These are phyloP conservation scores for Myriosclerotinia curreyana DNA, from an alignment of 2,329 filamentous ascomycete species.

Conservation along the genomic window DNA sequence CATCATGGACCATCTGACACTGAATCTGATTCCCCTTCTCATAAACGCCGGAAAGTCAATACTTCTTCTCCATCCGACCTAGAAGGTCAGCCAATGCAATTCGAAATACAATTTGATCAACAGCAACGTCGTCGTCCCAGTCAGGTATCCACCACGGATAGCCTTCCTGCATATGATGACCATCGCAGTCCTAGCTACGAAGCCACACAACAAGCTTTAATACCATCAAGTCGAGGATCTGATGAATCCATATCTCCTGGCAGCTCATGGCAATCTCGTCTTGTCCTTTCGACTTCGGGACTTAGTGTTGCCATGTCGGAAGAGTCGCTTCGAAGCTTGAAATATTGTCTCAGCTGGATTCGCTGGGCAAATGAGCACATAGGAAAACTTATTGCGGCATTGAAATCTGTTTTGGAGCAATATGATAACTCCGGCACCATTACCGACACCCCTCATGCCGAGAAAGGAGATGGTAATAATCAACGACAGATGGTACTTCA, in stretches of 20 bases:
- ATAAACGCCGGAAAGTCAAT: conserved; percentile 59
- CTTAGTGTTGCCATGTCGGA: conserved; percentile 89
- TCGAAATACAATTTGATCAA: conserved; percentile 38
- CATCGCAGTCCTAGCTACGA: conserved; percentile 72
- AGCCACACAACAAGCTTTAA: conserved; percentile 48
- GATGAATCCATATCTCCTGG: conserved; percentile 35
- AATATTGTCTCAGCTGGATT: conserved; percentile 79
- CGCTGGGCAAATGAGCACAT: conserved; percentile 80
- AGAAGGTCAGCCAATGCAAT: conserved; percentile 29
- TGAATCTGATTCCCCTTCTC: conserved; percentile 47
- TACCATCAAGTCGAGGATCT: conserved; percentile 36
- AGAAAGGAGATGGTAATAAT: conserved; percentile 26
- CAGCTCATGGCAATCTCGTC: conserved; percentile 70
- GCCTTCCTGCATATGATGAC: conserved; percentile 80
- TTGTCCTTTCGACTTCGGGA: conserved; percentile 88
- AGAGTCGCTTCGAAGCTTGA: conserved; percentile 77
- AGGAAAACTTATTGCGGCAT: conserved; percentile 66
- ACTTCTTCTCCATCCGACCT: conserved; percentile 40
- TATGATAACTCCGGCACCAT: conserved; percentile 57
- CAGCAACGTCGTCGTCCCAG: conserved; percentile 35
- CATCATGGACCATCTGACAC: conserved; percentile 43
- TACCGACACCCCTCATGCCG: conserved; percentile 21
- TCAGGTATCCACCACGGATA: conserved; percentile 56
- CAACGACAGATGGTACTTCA: conserved; percentile 31
- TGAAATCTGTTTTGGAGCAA: conserved; percentile 75